Base-by-base conservation (phyloP, 2,329 filamentous ascomycete genomes). In the Colletotrichum destructivum region DNA sequence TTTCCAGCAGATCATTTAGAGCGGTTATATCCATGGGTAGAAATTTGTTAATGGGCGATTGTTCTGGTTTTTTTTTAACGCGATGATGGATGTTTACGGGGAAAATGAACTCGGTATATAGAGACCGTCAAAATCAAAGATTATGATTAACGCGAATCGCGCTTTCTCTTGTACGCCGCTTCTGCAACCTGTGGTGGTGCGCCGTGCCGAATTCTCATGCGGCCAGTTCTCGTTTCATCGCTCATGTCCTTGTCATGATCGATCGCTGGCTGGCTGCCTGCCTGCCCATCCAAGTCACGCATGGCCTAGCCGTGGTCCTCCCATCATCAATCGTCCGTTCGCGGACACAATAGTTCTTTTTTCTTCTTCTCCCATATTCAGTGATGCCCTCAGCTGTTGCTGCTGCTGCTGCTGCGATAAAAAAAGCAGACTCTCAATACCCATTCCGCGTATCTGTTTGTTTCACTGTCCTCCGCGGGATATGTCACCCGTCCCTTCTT, bases 1-100 rank as follows among this genome's bases (percentile, higher is more conserved):
- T 79, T 99, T 99, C 91, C 90, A 96, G 88, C 95, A 99, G 88
- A 89, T 98, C 79, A 94, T 97, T 85, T 98, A 96, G 88, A 75
- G 49, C 51, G 61, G 49, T 47, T 57, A 54, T 57, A 68, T 60
- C 49, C 62, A 72, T 60, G 65, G 60, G 60, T 72, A 69, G 60
- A 72, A 64, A 54, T 55, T 72, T 65, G 66, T 72, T 72, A 64
- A 72, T 69, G 69, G 69, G 69, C 65, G 59, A 64, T 63, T 59
- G 46, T 62, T 70, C 57, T 42, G 62, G 12, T 59, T 59, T 49
- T 46, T 61, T 73, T 69, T 69, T 72, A 46, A 69, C 56, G 72
- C 68, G 55, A 51, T 38, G 71, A 71, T 67, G 71, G 71, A 71
- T 68, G 62, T 66, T 55, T 71, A 31, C 47, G 67, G 63, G 55